Percentiles rank a stretch among this genome's conserved stretches.
These are phyloP conservation scores for Talaromyces albobiverticillius DNA, from an alignment of 2,329 filamentous ascomycete genomes.

Conservation along the genomic window DNA sequence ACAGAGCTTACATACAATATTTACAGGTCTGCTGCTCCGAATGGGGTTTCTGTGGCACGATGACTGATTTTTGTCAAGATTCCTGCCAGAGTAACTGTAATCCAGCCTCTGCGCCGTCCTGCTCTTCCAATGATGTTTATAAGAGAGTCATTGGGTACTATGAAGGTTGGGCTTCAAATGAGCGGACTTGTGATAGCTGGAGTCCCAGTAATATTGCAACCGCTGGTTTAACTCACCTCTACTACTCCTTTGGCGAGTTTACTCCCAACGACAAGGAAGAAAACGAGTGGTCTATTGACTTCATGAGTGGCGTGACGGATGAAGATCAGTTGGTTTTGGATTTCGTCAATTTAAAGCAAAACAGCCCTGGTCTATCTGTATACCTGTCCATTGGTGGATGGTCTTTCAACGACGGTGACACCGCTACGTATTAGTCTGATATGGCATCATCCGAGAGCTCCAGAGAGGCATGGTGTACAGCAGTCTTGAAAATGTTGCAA, in stretches of 20 bases:
- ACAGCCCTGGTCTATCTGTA: neutral
- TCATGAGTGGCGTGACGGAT: neutral
- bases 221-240: neutral
- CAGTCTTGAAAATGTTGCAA: constrained; percentile 15
- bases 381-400: constrained; percentile 20
- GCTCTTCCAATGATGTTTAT: neutral
- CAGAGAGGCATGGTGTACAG: neutral
- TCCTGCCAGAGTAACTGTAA: neutral
- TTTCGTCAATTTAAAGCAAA: neutral
- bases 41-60: neutral
- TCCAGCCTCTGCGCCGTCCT: neutral
- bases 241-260: neutral
- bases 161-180: neutral
- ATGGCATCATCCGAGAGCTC: neutral
- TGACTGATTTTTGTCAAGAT: neutral
- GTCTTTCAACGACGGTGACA: constrained; percentile 10
- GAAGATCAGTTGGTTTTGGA: neutral
- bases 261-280: neutral
- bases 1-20: neutral
- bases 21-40: neutral
- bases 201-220: neutral
- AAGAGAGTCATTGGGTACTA: neutral
- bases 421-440: constrained; percentile 12
- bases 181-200: neutral
- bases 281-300: neutral